phyloP scores from a whole-genome alignment of 2,329 filamentous ascomycete species.

The Fusarium gaditjirri region DNA sequence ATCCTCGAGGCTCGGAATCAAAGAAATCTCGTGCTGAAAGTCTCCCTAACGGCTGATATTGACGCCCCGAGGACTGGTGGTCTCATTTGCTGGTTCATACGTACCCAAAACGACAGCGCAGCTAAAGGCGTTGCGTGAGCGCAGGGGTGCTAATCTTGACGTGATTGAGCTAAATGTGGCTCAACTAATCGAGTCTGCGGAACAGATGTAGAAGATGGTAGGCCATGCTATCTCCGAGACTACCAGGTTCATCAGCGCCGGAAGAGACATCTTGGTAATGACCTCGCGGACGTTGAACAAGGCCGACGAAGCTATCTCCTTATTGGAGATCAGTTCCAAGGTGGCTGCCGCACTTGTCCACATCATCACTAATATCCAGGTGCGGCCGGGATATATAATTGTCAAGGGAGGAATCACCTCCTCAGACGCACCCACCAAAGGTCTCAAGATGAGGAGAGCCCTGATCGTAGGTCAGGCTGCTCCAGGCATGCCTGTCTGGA shows the following conservation, averaged over 20 bases:
- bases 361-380: background rate
- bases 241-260: background rate
- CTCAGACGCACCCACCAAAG: constrained; percentile 67
- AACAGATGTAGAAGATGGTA: background rate
- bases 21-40: constrained; percentile 55
- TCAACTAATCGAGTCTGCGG: accelerated
- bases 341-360: background rate
- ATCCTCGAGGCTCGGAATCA: constrained; percentile 61
- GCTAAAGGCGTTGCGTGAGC: background rate
- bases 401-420: constrained; percentile 70
- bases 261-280: background rate
- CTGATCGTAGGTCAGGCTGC: constrained; percentile 66
- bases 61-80: background rate
- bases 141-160: background rate
- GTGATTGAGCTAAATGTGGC: background rate
- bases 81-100: background rate
- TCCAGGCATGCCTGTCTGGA: constrained; percentile 67
- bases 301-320: background rate
- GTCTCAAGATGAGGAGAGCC: constrained; percentile 62
- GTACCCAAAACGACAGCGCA: background rate
- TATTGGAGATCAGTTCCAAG: background rate
- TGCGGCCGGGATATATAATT: constrained; percentile 60
- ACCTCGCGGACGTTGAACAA: background rate
- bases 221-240: background rate
- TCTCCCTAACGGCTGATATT: accelerated